phyloP scores from a whole-genome alignment of 2,329 filamentous ascomycete species.

The Hypoxylon sp. region DNA sequence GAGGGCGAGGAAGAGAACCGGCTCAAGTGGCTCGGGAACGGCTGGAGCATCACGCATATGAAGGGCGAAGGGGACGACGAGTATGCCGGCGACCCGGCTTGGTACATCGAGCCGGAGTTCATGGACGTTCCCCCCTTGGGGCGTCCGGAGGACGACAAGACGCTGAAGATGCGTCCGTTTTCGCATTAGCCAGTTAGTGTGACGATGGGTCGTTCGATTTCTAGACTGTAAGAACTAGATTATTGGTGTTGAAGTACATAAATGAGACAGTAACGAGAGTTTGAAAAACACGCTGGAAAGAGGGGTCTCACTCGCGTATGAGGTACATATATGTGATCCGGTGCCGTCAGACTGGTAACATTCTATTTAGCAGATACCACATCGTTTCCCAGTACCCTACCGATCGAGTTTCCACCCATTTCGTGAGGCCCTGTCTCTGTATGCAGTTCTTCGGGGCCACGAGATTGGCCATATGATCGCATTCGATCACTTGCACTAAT shows the following conservation, averaged over 20 bases:
- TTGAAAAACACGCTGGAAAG: not conserved
- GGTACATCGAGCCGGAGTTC: conserved; percentile 45
- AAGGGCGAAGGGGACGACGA: conserved; percentile 38
- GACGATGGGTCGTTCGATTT: too few species aligned
- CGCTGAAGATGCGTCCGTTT: conserved; percentile 43
- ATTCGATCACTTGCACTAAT: not conserved
- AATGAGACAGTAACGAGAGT: too few species aligned
- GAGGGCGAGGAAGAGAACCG: conserved; percentile 43
- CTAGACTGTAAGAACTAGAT: too few species aligned
- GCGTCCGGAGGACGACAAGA: conserved; percentile 42
- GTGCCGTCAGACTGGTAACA: not conserved
- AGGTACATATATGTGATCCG: not conserved
- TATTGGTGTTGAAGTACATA: too few species aligned
- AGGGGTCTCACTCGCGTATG: not conserved
- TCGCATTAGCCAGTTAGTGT: conserved; percentile 43
- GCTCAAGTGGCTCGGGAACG: conserved; percentile 53
- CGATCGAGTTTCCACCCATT: not conserved
- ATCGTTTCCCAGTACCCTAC: not conserved
- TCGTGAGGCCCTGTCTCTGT: not conserved
- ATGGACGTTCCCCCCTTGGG: conserved; percentile 37
- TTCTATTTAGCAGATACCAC: not conserved
- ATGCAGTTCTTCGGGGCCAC: not conserved
- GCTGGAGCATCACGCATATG: conserved; percentile 51
- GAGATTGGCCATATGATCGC: not conserved
- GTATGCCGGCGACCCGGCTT: conserved; percentile 44